These are phyloP conservation scores for Arabidopsis arenosa DNA, from an alignment of 345 rosid species.

Conservation along the genomic window DNA sequence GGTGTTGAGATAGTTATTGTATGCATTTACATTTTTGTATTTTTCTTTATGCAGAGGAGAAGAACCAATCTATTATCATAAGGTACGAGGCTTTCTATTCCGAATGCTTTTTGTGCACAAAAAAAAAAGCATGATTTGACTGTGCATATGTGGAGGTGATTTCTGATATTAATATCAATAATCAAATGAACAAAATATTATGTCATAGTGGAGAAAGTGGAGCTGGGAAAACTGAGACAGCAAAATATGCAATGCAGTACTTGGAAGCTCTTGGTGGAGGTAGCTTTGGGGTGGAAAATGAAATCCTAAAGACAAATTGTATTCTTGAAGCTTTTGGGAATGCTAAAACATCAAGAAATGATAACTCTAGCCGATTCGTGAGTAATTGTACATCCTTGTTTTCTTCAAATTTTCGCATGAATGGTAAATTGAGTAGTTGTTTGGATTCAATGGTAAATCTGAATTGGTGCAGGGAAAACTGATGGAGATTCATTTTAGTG, in stretches of 20 bases:
- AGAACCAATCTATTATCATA: conserved; percentile 87
- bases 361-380: conserved; percentile 91
- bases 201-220: conserved; percentile 93
- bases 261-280: conserved; percentile 85
- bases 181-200: neutral
- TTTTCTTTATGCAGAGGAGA: conserved; percentile 57
- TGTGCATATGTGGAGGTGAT: conserved; percentile 4
- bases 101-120: neutral
- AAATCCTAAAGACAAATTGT: conserved; percentile 64
- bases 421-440: neutral
- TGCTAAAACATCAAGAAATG: conserved; percentile 89
- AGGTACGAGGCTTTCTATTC: conserved; percentile 53
- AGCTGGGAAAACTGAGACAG: conserved; percentile 97
- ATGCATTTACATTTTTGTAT: conserved; percentile 6
- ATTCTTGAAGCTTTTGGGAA: conserved; percentile 98
- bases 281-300: conserved; percentile 63
- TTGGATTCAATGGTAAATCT: conserved; percentile 20
- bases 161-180: neutral
- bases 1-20: neutral
- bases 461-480: conserved; percentile 74
- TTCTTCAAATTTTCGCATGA: neutral
- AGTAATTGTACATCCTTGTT: conserved; percentile 1
- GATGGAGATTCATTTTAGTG: conserved; percentile 79
- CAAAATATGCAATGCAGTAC: conserved; percentile 83
- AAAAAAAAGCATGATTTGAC: neutral